Conservation (phyloP, 176 grass and related monocot genomes). For the Oryza glumipatula region DNA sequence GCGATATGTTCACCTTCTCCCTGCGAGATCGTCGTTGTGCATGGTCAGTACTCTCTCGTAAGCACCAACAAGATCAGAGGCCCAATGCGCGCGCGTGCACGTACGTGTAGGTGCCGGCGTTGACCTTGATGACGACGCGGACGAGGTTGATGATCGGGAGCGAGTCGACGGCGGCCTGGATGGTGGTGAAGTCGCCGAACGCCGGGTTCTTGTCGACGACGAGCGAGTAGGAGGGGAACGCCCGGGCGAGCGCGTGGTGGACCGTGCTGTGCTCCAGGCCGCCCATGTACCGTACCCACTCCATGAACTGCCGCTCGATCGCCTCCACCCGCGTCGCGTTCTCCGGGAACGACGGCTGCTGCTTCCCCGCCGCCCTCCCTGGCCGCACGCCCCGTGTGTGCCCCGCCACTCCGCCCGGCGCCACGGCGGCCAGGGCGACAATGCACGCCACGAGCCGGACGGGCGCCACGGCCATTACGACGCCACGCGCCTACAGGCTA, state of each 20-base stretch:
- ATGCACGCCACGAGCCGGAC: not conserved
- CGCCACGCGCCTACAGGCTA: not conserved
- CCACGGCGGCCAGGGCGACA: not conserved
- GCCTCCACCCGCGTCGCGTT: conserved; percentile 63
- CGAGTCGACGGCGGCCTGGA: conserved; percentile 89
- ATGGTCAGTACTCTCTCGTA: not conserved
- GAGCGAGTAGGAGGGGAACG: conserved; percentile 54
- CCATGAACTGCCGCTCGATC: conserved; percentile 71
- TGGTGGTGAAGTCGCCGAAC: conserved; percentile 67
- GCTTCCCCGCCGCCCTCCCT: conserved; percentile 35
- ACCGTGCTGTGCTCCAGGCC: conserved; percentile 58
- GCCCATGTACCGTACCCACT: conserved; percentile 77
- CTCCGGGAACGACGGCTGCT: conserved; percentile 31
- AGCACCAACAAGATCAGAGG: not conserved
- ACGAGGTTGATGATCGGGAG: conserved; percentile 84
- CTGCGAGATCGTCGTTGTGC: conserved; percentile 26
- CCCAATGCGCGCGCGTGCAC: not conserved
- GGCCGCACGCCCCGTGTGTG: conserved; percentile 60
- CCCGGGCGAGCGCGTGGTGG: conserved; percentile 51
- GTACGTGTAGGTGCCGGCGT: conserved; percentile 92
- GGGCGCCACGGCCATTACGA: conserved; percentile 12
- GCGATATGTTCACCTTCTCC: conserved; percentile 91
- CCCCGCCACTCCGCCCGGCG: conserved; percentile 4
- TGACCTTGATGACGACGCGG: conserved; percentile 91
- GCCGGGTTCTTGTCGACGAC: conserved; percentile 69